Evolutionary conservation across 805 yeast species (phyloP), one percentile per base, ranked within the genome.

Genomic region (Teunomyces gatunensis): DNA sequence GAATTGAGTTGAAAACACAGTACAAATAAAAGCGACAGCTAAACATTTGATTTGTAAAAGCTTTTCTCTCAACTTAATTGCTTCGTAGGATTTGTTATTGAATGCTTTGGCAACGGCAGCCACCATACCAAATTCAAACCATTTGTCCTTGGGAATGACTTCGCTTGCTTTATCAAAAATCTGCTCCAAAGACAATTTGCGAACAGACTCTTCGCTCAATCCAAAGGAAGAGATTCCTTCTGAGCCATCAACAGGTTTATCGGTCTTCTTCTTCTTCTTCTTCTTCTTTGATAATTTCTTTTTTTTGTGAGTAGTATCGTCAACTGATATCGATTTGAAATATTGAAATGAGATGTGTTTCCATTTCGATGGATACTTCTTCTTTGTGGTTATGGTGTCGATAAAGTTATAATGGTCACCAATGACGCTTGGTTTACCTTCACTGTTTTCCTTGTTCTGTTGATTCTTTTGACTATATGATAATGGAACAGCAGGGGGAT

Each of bases 91-190:
- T 39, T 73, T 75, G 13, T 76, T 70, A 57, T 79, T 79, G 69
- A 87, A 89, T 0, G 96, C 81, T 63, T 89, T 89, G 0, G 90
- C 88, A 27, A 79, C 71, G 5, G 83, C 68, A 0, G 85, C 84
- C 39, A 76, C 78, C 33, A 84, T 63, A 1, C 84, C 77, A 55
- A 84, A 88, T 30, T 80, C 83, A 48, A 75, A 74, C 82, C 87
- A 81, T 32, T 67, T 72, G n/a, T 82, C 82, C 29, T 74, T 60
- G 3, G 96, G 95, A 15, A 86, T 63, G 9, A 64, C 65, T 32
- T 71, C 77, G 51, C 70, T 59, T 3, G 87, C 90, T 48, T 73
- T 79, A 46, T 84, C 87, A 56, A 73, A 83, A 15, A 87, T 74
- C 57, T 86, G 87, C 52, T 83, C 84, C 20, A 79, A 62, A 0